phyloP scores from a whole-genome alignment of 2,329 filamentous ascomycete genomes.

The Dactylellina leptospora region DNA sequence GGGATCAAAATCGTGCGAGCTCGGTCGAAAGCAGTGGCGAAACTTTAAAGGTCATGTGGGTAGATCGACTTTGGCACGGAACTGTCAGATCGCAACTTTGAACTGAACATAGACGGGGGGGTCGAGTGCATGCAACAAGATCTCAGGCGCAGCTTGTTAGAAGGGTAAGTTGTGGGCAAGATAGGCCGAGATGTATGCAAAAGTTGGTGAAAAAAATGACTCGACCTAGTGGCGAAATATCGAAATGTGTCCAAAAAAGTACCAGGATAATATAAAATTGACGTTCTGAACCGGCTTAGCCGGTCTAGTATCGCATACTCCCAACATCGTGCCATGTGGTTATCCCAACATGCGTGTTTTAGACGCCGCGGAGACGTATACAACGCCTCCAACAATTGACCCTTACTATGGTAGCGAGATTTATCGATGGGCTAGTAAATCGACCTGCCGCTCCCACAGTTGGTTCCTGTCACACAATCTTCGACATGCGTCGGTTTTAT shows the following conservation, averaged over 20 bases:
- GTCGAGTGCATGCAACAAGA: too few species aligned
- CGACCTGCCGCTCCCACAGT: background rate
- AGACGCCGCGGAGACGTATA: background rate
- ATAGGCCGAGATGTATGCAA: background rate
- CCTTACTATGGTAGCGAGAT: background rate
- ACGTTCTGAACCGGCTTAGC: background rate
- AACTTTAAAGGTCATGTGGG: too few species aligned
- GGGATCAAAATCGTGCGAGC: too few species aligned
- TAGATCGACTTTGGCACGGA: too few species aligned
- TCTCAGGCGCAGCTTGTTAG: too few species aligned
- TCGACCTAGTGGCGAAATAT: too few species aligned
- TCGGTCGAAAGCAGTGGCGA: too few species aligned
- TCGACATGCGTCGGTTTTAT: background rate
- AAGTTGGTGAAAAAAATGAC: too few species aligned
- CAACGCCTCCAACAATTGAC: background rate
- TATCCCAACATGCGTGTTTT: background rate
- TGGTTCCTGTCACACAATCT: background rate
- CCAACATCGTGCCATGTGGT: constrained; percentile 10
- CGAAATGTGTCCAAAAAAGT: too few species aligned
- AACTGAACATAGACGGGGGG: too few species aligned
- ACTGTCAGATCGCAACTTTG: too few species aligned
- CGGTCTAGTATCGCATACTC: background rate
- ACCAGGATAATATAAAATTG: too few species aligned
- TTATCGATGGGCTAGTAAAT: background rate
- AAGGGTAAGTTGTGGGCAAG: background rate